These are phyloP conservation scores for Fomitopsis serialis DNA, from an alignment of 768 basidiomycete genomes.

Conservation along the genomic window DNA sequence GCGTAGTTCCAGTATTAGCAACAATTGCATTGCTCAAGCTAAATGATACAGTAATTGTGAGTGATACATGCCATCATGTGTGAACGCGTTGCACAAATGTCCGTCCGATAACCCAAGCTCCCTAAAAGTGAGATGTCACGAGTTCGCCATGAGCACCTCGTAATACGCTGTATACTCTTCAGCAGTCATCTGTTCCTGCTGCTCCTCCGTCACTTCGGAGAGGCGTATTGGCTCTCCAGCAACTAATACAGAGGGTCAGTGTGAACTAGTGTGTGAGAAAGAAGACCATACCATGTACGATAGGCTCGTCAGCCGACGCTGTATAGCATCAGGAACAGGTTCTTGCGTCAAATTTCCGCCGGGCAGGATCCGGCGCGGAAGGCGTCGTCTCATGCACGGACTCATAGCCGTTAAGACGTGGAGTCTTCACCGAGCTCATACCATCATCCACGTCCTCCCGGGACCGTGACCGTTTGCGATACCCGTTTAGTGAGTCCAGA, in stretches of 20 bases:
- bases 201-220: conserved; percentile 84
- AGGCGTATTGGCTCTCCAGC: conserved; percentile 69
- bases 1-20: neutral
- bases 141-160: conserved; percentile 36
- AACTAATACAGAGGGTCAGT: conserved; percentile 40
- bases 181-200: conserved; percentile 88
- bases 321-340: neutral
- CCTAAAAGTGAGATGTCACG: neutral
- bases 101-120: neutral
- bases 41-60: neutral
- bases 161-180: conserved; percentile 87
- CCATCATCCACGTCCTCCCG: conserved; percentile 33
- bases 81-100: neutral
- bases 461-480: conserved; percentile 70
- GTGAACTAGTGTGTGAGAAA: neutral
- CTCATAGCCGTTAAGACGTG: conserved; percentile 17
- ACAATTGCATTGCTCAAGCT: neutral
- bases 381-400: conserved; percentile 3
- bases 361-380: conserved; percentile 5
- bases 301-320: conserved; percentile 44
- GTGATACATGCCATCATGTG: neutral
- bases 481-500: conserved; percentile 64
- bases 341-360: neutral
- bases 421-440: conserved; percentile 12
- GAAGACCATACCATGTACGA: conserved; percentile 54